Percentiles rank a stretch among this genome's conserved stretches.
Conservation (phyloP, 2,329 filamentous ascomycete species). For the Apiospora saccharicola region DNA sequence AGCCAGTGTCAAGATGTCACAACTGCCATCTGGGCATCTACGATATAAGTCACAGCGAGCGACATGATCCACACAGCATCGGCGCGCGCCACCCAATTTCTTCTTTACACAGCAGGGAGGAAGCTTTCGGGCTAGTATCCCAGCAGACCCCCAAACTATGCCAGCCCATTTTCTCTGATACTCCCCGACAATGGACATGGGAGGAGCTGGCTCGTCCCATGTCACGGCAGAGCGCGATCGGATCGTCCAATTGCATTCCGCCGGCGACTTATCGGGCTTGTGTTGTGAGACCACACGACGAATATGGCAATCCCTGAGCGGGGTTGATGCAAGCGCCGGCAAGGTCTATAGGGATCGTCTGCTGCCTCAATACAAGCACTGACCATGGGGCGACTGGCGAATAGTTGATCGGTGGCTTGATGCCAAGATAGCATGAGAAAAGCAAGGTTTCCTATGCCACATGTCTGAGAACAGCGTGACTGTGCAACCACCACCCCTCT, state of each 20-base stretch:
- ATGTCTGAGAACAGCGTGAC: not conserved
- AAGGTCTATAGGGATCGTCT: not conserved
- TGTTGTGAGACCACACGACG: slow-evolving; percentile 14
- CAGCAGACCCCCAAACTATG: not conserved
- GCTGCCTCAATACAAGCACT: not conserved
- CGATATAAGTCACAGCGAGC: slow-evolving; percentile 1
- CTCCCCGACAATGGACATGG: not conserved
- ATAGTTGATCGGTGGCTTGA: not conserved
- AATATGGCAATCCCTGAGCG: not conserved
- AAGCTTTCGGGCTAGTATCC: not conserved
- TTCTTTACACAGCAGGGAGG: not conserved
- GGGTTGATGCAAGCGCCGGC: not conserved
- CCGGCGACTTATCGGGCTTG: not conserved
- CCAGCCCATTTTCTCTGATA: no score
- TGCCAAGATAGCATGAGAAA: not conserved
- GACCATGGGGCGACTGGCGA: not conserved
- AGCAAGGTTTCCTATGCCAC: not conserved
- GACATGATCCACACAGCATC: not conserved
- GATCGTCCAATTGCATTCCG: slow-evolving; percentile 1
- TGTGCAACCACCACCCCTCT: no score
- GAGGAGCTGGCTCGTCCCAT: slow-evolving; percentile 27
- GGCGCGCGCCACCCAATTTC: slow-evolving; percentile 3
- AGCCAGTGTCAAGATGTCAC: not conserved
- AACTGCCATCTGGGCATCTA: not conserved
- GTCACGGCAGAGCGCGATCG: not conserved